These are phyloP conservation scores for Dictyostelium discoideum DNA, from an alignment of 78 protist genomes.

Conservation along the genomic window DNA sequence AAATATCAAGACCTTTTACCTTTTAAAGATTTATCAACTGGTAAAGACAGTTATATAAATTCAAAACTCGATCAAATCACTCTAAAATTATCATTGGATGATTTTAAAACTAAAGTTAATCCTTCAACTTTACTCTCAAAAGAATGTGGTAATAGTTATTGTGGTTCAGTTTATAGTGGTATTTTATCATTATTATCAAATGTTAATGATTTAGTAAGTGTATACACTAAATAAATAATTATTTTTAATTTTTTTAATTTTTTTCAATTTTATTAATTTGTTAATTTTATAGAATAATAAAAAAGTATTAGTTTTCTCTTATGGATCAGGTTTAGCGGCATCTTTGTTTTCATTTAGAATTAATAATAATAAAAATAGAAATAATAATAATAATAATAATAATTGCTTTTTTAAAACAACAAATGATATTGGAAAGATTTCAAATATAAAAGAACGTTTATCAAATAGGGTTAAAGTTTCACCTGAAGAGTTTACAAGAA, in stretches of 20 bases:
- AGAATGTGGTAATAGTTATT: constrained; percentile 95
- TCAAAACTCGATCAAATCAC: constrained; percentile 13
- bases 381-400: not conserved
- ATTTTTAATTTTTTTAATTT: no score
- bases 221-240: not conserved
- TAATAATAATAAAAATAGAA: not conserved
- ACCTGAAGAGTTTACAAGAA: constrained; percentile 68
- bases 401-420: constrained; percentile 42
- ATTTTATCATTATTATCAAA: constrained; percentile 88
- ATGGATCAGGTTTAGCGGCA: constrained; percentile 98
- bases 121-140: constrained; percentile 74
- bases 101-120: constrained; percentile 67
- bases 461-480: constrained; percentile 39
- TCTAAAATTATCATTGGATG: constrained; percentile 36
- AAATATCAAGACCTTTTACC: constrained; percentile 74
- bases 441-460: constrained; percentile 71
- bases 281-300: constrained; percentile 51
- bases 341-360: constrained; percentile 89
- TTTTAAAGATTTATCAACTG: not conserved
- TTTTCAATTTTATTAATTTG: not conserved
- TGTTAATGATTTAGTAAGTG: constrained; percentile 36
- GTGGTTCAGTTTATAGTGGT: constrained; percentile 94
- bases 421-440: constrained; percentile 15
- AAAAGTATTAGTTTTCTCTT: constrained; percentile 91
- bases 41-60: constrained; percentile 52